These are phyloP conservation scores for Xerocomellus intermedius DNA, from an alignment of 768 basidiomycete genomes.

Conservation along the genomic window DNA sequence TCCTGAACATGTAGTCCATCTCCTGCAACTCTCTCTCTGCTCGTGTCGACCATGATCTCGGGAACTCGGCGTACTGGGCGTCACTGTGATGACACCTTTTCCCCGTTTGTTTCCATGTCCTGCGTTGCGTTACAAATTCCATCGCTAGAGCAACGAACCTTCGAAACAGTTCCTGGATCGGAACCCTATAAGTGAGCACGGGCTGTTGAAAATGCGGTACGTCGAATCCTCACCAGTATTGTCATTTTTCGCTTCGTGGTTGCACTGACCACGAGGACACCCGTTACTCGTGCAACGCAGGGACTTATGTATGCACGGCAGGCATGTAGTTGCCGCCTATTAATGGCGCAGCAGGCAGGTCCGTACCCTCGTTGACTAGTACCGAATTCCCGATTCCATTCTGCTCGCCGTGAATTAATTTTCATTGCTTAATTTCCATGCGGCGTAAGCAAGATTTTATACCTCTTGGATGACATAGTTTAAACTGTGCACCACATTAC, in stretches of 20 bases:
- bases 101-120: constrained; percentile 14
- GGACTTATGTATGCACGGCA: constrained; percentile 26
- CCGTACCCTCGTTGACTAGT: constrained; percentile 17
- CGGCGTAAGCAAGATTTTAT: not conserved
- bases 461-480: not conserved
- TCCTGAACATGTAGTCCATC: constrained; percentile 24
- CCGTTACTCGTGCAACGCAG: constrained; percentile 11
- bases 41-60: constrained; percentile 26
- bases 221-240: constrained; percentile 28
- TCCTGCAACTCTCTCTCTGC: constrained; percentile 26
- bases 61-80: constrained; percentile 19
- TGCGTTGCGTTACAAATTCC: constrained; percentile 22
- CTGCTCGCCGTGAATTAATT: constrained; percentile 15
- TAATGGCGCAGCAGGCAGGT: constrained; percentile 22
- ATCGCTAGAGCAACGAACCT: constrained; percentile 23
- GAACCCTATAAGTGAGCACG: constrained; percentile 16
- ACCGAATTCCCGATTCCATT: constrained; percentile 3
- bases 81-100: constrained; percentile 11
- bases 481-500: not conserved
- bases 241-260: constrained; percentile 26
- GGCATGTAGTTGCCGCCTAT: constrained; percentile 5
- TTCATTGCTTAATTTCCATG: constrained; percentile 20
- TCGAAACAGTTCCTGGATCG: constrained; percentile 22
- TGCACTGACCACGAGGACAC: constrained; percentile 26
- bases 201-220: constrained; percentile 5